Base-by-base conservation (phyloP, 331 rosid species). In the Quercus lobata region DNA sequence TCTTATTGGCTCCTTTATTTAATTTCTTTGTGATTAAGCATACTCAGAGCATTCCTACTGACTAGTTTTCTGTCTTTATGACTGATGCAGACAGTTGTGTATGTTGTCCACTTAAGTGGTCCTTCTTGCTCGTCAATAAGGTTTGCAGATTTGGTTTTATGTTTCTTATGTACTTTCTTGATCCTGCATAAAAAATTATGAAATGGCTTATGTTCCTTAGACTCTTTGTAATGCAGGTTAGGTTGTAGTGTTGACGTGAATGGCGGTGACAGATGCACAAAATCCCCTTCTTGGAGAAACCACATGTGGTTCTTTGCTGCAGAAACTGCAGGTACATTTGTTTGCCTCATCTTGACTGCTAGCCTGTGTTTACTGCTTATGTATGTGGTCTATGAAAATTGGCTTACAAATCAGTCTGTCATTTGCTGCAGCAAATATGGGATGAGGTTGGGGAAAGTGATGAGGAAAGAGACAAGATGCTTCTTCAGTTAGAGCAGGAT, bases 361-460 rank as follows among this genome's bases (percentile, higher is more conserved):
- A 46, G 18, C 53, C 66, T 27, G 32, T 77, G 72, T 63, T 4
- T 27, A 32, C 58, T 9, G 37, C 71, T 69, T 18, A 32, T 62
- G 68, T 2, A 7, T 76, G 7, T 77, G 78, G 17, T 44, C 27
- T 70, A 5, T 61, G 21, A 58, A 58, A 72, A 57, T 69, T 58
- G 75, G 34, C 24, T 53, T 76, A 16, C 57, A 83, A 49, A 32
- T 76, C 74, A 18, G 66, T 79, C 37, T 35, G 27, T 56, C 24
- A 70, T 72, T 58, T 63, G 11, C 53, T 73, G 19, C 81, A 88
- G 91, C 83, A 88, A 81, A 88, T 88, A 73, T 88, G 94, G 98
- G 92, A 93, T 54, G 98, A 93, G 81, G 98, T 94, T 41, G 98
- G 98, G 53, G 98, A 92, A 87, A 92, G 85, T 30, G 97, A 94